Base-by-base conservation (phyloP, 768 basidiomycete species). In the Agrocybe praecox region DNA sequence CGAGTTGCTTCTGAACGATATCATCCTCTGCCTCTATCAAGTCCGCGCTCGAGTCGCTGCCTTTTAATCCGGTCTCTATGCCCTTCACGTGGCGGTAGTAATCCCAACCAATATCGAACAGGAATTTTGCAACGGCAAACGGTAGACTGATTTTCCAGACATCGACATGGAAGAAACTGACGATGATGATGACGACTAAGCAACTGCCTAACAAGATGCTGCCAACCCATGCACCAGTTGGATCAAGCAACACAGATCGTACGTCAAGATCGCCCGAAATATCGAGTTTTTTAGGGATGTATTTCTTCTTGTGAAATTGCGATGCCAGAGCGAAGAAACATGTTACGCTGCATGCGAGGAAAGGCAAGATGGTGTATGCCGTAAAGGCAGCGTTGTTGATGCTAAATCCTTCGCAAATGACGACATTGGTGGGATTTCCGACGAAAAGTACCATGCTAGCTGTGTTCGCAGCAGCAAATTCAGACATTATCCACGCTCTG, bases 401-500 rank as follows among this genome's bases (percentile, higher is more conserved):
- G 2, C 75, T 66, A 68, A 97, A 94, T 0, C 93, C 92, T 53
- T 92, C 93, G 49, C 92, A 90, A 21, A 97, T 85, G 40, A 98
- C 89, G 19, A 97, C 87, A 65, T 98, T 98, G 1, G 96, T 98
- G 2, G 92, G 94, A 67, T 98, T 98, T 0, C 90, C 90, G 1
- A 94, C 88, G 49, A 97, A 92, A 1, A 87, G 67, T 18, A 83
- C 82, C 81, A 87, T 85, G 60, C 82, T 85, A 7, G 86, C 89
- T 7, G 90, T 89, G 69, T 93, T 94, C 2, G 89, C 91, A 0
- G 87, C 88, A 0, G 88, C 85, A 62, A 90, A 91, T 56, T 90
- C 87, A 5, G 87, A 79, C 58, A 89, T 88, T 32, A 90, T 74
- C 89, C 88, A 90, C 0, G 88, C 76, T 1, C 74, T 74, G 0